These are phyloP conservation scores for Pleurotus djamor DNA, from an alignment of 768 basidiomycete species.

Conservation along the genomic window DNA sequence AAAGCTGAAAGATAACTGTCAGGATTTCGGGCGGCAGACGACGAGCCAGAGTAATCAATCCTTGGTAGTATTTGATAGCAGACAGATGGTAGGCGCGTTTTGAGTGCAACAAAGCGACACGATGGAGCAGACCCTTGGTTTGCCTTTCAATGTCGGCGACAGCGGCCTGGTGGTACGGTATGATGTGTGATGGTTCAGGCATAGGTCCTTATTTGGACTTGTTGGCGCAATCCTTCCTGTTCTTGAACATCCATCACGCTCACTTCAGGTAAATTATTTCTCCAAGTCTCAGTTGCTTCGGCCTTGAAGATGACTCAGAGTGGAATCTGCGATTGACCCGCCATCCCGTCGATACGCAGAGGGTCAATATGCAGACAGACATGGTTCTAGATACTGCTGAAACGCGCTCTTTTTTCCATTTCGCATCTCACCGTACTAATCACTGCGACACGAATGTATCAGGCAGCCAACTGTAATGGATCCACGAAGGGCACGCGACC, in stretches of 20 bases:
- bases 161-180: conserved; percentile 35
- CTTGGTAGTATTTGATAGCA: conserved; percentile 40
- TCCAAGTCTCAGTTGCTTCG: background rate
- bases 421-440: conserved; percentile 11
- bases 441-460: background rate
- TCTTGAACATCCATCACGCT: background rate
- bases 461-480: conserved; percentile 50
- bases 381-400: conserved; percentile 97
- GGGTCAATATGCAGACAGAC: conserved; percentile 75
- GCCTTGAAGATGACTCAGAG: conserved; percentile 80
- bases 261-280: background rate
- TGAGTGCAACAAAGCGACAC: conserved; percentile 39
- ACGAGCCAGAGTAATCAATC: conserved; percentile 52
- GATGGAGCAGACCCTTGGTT: conserved; percentile 36
- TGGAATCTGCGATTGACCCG: conserved; percentile 83
- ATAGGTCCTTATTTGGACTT: background rate
- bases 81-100: conserved; percentile 38
- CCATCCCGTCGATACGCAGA: conserved; percentile 20
- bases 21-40: conserved; percentile 55
- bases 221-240: background rate
- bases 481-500: conserved; percentile 78
- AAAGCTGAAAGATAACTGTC: conserved; percentile 49
- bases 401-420: conserved; percentile 21
- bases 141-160: conserved; percentile 38
- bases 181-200: conserved; percentile 17